phyloP scores from a whole-genome alignment of 768 basidiomycete genomes.

The Trametes cubensis region DNA sequence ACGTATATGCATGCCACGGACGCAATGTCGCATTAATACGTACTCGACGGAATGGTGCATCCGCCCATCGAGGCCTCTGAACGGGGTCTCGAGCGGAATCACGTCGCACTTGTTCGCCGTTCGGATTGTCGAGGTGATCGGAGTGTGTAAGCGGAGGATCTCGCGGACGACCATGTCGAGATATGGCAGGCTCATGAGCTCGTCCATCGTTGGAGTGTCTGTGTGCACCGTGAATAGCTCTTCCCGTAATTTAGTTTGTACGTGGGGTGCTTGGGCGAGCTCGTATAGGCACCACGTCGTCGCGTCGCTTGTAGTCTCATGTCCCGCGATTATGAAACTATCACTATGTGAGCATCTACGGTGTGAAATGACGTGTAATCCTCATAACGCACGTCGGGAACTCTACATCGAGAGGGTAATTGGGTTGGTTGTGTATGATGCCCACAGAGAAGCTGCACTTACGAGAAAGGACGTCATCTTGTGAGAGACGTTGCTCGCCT shows the following conservation, averaged over 20 bases:
- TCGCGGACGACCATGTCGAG: constrained; percentile 68
- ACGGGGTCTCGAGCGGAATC: constrained; percentile 50
- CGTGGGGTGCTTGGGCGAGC: constrained; percentile 40
- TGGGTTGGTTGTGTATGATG: background rate
- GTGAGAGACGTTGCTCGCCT: constrained; percentile 55
- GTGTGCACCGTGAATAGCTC: constrained; percentile 48
- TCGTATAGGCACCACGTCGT: constrained; percentile 42
- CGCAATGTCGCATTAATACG: constrained; percentile 32
- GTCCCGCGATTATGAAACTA: constrained; percentile 39
- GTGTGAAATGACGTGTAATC: too few relatives aligned
- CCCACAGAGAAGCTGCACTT: constrained; percentile 24
- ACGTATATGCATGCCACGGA: too few relatives aligned
- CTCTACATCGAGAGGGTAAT: constrained; percentile 10
- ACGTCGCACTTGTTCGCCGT: constrained; percentile 46
- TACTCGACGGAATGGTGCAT: constrained; percentile 27
- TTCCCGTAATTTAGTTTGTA: constrained; percentile 43
- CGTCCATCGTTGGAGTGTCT: constrained; percentile 61
- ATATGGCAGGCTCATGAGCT: constrained; percentile 64
- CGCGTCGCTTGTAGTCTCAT: constrained; percentile 48
- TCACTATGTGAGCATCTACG: constrained; percentile 39
- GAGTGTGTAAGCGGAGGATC: constrained; percentile 56
- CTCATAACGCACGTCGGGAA: constrained; percentile 30
- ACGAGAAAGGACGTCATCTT: constrained; percentile 64
- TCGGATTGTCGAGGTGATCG: constrained; percentile 53
- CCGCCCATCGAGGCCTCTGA: constrained; percentile 24